A percentile compares a stretch with the other conserved stretches of the same genome.
phyloP scores from a whole-genome alignment of 768 basidiomycete genomes.

The Tricholoma sp. region DNA sequence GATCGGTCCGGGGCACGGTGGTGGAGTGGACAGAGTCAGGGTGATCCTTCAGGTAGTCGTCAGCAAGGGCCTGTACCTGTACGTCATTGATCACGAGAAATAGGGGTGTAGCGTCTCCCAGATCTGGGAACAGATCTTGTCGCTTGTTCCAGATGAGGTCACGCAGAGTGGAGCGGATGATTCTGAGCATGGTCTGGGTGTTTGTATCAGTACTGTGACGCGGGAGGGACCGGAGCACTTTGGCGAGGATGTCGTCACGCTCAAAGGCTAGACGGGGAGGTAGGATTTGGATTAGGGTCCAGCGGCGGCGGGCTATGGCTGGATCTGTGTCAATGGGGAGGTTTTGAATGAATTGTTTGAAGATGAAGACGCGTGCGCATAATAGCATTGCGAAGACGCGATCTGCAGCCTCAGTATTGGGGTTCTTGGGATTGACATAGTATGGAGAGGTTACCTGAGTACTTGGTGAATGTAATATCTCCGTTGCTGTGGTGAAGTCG shows the following conservation, averaged over 20 bases:
- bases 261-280: too few relatives aligned
- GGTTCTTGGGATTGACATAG: slow-evolving; percentile 6
- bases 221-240: slow-evolving; percentile 5
- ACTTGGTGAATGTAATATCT: too few relatives aligned
- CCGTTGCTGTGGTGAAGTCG: slow-evolving; percentile 4
- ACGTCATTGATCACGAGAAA: slow-evolving; percentile 13
- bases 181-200: slow-evolving; percentile 2
- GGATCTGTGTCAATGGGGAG: neutral
- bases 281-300: too few relatives aligned
- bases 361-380: too few relatives aligned
- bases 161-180: slow-evolving; percentile 3
- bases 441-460: too few relatives aligned
- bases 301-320: slow-evolving; percentile 5
- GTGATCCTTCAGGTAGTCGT: slow-evolving; percentile 1
- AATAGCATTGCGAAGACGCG: slow-evolving; percentile 10
- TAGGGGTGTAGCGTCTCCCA: neutral
- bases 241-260: too few relatives aligned
- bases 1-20: too few relatives aligned
- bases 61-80: slow-evolving; percentile 12
- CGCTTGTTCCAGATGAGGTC: neutral
- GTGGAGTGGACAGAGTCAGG: too few relatives aligned
- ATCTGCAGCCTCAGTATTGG: too few relatives aligned
- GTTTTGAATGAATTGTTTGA: slow-evolving; percentile 2
- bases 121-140: neutral
- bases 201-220: too few relatives aligned